These are phyloP conservation scores for Geotrichum carabidarum DNA, from an alignment of 1,139 yeast species.

Conservation along the genomic window DNA sequence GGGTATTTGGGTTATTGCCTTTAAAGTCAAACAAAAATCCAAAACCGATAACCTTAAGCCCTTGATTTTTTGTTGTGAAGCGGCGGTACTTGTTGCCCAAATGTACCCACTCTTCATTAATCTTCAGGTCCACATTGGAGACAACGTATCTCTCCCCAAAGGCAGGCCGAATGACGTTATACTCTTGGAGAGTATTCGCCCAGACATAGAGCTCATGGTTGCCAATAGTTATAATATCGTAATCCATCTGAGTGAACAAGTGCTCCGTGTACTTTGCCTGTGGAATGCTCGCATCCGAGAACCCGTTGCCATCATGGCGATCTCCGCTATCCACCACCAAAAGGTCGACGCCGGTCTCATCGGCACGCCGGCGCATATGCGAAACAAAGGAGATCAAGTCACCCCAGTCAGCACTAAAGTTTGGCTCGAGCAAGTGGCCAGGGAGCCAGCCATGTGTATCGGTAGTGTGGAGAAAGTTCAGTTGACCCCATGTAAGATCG, in stretches of 20 bases:
- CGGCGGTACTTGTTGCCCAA: slow-evolving; percentile 65
- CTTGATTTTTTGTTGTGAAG: slow-evolving; percentile 56
- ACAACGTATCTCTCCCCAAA: slow-evolving; percentile 66
- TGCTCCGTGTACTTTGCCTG: slow-evolving; percentile 62
- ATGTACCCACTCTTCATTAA: slow-evolving; percentile 50
- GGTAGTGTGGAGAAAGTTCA: slow-evolving; percentile 86
- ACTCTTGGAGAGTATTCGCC: slow-evolving; percentile 63
- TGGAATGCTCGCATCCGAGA: slow-evolving; percentile 69
- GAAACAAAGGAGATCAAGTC: slow-evolving; percentile 69
- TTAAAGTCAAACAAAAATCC: slow-evolving; percentile 78
- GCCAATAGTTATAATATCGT: slow-evolving; percentile 80
- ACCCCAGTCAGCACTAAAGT: slow-evolving; percentile 88
- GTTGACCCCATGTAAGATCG: slow-evolving; percentile 56
- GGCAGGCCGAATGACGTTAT: slow-evolving; percentile 50
- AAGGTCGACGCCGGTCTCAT: slow-evolving; percentile 51
- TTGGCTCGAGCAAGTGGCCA: slow-evolving; percentile 73
- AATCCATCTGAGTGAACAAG: slow-evolving; percentile 61
- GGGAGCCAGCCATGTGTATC: slow-evolving; percentile 92
- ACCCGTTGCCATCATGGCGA: slow-evolving; percentile 90
- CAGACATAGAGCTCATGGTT: slow-evolving; percentile 86
- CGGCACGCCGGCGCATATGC: slow-evolving; percentile 47
- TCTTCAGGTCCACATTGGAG: slow-evolving; percentile 70
- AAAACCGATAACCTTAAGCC: slow-evolving; percentile 55
- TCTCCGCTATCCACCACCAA: slow-evolving; percentile 85
- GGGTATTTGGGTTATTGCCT: slow-evolving; percentile 54